phyloP scores from a whole-genome alignment of 179 eudicot species.

The Silene coronaria region DNA sequence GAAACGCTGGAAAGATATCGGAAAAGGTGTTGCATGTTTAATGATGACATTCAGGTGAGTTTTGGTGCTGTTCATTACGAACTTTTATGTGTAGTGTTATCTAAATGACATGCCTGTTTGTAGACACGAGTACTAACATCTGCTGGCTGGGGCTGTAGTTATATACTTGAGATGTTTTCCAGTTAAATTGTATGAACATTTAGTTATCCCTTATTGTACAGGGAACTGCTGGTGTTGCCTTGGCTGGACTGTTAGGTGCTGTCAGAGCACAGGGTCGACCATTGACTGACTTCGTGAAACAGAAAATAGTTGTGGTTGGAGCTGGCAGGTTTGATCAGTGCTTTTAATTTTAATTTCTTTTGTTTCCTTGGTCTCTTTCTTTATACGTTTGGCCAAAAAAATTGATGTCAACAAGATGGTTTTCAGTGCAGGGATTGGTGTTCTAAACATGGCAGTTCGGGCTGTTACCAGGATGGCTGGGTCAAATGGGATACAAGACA shows the following conservation, averaged over 20 bases:
- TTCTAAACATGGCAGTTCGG: conserved; percentile 79
- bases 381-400: neutral
- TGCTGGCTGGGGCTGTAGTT: neutral
- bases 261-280: conserved; percentile 97
- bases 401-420: conserved; percentile 16
- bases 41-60: conserved; percentile 89
- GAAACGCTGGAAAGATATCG: conserved; percentile 89
- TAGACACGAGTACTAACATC: neutral
- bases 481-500: conserved; percentile 36
- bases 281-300: conserved; percentile 75
- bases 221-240: conserved; percentile 99
- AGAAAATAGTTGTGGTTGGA: conserved; percentile 93
- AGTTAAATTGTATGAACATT: neutral
- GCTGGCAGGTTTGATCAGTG: conserved; percentile 74
- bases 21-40: conserved; percentile 86
- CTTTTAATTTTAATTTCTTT: neutral
- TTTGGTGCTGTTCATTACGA: neutral
- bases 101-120: neutral
- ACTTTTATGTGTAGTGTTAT: neutral
- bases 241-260: conserved; percentile 94
- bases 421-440: conserved; percentile 99
- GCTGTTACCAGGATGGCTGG: conserved; percentile 81
- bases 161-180: neutral
- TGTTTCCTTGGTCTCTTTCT: neutral
- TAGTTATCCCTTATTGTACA: conserved; percentile 19